Conservation (phyloP, 495 filamentous ascomycete genomes). For the Aspergillus biplanus region DNA sequence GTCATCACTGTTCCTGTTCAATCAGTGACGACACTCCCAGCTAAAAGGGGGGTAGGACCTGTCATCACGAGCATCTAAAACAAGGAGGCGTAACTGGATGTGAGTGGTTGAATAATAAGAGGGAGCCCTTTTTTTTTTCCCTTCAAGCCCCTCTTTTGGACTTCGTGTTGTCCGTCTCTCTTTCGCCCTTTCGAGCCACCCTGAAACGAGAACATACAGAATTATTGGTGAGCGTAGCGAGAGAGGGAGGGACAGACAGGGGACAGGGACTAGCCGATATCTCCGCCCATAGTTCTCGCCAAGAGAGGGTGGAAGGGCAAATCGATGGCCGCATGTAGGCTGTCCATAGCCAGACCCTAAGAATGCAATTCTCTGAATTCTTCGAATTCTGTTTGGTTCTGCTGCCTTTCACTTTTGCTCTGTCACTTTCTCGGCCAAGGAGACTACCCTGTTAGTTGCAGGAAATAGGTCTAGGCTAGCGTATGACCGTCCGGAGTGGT, state of each 20-base stretch:
- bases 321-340: slow-evolving; percentile 1
- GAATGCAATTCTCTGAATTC: neutral
- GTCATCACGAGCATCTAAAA: slow-evolving; percentile 7
- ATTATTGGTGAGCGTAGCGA: neutral
- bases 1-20: neutral
- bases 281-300: too few species aligned
- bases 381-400: neutral
- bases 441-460: slow-evolving; percentile 2
- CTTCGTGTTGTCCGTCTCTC: neutral
- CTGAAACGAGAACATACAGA: neutral
- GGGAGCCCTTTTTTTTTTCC: neutral
- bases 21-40: neutral
- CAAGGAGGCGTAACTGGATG: neutral
- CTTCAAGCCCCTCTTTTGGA: neutral
- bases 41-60: slow-evolving; percentile 1
- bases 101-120: neutral
- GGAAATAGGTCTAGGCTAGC: neutral
- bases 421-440: neutral
- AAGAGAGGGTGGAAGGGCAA: neutral
- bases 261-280: too few species aligned
- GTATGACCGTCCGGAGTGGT: neutral
- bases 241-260: neutral
- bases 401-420: neutral
- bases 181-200: neutral
- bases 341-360: neutral